Evolutionary conservation across 2,329 filamentous ascomycete genomes (phyloP).

Genomic region (Clarireedia homoeocarpa): DNA sequence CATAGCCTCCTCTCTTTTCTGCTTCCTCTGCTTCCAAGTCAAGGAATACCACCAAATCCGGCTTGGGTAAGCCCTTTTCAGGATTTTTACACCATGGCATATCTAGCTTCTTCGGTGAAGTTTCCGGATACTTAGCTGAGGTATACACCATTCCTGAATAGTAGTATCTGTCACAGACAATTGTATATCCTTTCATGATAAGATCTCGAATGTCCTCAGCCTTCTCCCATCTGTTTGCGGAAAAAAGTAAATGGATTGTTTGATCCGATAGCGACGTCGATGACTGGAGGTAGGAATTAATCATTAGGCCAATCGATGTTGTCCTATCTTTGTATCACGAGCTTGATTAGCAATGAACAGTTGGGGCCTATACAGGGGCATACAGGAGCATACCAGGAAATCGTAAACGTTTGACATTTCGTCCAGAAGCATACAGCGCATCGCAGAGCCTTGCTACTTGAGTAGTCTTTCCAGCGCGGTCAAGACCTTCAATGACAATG

Average conservation of each 20-base stretch:
- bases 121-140: constrained; percentile 72
- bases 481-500: constrained; percentile 65
- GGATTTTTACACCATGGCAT: constrained; percentile 77
- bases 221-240: constrained; percentile 63
- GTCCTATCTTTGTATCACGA: constrained; percentile 44
- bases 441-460: constrained; percentile 54
- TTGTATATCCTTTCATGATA: constrained; percentile 58
- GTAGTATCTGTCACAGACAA: constrained; percentile 90
- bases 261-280: constrained; percentile 57
- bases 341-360: neutral
- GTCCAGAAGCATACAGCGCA: constrained; percentile 41
- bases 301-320: constrained; percentile 61
- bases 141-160: constrained; percentile 92
- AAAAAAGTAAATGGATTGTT: constrained; percentile 64
- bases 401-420: constrained; percentile 48
- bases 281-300: constrained; percentile 56
- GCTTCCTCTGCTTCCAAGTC: constrained; percentile 70
- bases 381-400: constrained; percentile 50
- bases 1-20: constrained; percentile 73
- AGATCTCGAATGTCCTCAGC: constrained; percentile 38
- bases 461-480: constrained; percentile 65
- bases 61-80: constrained; percentile 78
- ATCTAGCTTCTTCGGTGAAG: constrained; percentile 38
- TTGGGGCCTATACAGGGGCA: neutral
- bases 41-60: constrained; percentile 82